Percentiles rank a stretch among this genome's conserved stretches.
phyloP scores from a whole-genome alignment of 371 early-diverging fungal species.

The Mucor sp. region DNA sequence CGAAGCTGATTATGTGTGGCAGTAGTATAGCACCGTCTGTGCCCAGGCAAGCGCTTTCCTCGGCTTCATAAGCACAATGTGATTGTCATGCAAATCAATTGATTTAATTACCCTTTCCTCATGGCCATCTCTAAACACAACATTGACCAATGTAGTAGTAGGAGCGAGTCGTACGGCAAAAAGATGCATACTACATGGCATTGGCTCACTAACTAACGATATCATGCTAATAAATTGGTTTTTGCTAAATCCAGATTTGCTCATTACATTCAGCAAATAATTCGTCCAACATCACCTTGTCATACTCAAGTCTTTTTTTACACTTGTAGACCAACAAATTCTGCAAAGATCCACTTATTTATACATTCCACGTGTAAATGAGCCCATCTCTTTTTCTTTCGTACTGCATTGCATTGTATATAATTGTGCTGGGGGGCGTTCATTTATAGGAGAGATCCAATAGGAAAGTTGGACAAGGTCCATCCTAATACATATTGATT shows the following conservation, averaged over 20 bases:
- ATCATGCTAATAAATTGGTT: not conserved
- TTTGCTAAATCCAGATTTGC: not conserved
- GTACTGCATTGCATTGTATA: not conserved
- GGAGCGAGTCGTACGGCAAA: not conserved
- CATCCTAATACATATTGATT: not conserved
- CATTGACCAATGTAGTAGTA: not conserved
- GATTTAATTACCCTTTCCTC: no score
- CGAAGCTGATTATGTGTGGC: no score
- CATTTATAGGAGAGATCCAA: not conserved
- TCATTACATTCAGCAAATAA: not conserved
- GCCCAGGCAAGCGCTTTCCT: no score
- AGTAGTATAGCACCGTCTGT: no score
- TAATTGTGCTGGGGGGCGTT: not conserved
- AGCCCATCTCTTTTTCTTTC: not conserved
- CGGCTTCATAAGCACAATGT: not conserved
- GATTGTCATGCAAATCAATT: not conserved
- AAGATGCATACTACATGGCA: not conserved
- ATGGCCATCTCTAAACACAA: no score
- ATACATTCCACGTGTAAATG: not conserved
- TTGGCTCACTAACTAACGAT: no score
- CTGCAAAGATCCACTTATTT: not conserved
- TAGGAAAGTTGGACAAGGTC: not conserved
- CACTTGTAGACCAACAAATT: no score
- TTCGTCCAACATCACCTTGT: slow-evolving; percentile 2
- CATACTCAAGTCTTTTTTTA: no score